These are phyloP conservation scores for Wickerhamiella sergipiensis DNA, from an alignment of 805 yeast genomes.

Conservation along the genomic window DNA sequence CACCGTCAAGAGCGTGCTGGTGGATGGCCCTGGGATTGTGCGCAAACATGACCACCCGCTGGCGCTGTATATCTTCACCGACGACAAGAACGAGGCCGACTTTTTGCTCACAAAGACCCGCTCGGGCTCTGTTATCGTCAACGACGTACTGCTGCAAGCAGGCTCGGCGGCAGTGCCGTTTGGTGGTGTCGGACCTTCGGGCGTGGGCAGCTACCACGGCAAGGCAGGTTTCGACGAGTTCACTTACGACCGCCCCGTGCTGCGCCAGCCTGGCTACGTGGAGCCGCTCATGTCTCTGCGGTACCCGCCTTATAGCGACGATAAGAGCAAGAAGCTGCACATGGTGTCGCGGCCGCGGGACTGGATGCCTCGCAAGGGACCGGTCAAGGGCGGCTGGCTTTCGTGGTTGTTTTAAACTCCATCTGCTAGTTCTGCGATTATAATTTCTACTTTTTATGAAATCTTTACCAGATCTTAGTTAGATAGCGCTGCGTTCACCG, in stretches of 20 bases:
- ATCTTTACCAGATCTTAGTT: no score
- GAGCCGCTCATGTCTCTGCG: slow-evolving; percentile 44
- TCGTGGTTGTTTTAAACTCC: background rate
- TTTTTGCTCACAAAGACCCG: slow-evolving; percentile 39
- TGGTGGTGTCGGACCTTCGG: slow-evolving; percentile 78
- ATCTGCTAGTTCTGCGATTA: background rate
- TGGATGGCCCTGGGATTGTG: slow-evolving; percentile 19
- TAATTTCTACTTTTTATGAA: no score
- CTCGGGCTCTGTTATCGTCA: slow-evolving; percentile 55
- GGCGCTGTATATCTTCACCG: slow-evolving; percentile 58
- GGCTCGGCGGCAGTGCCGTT: slow-evolving; percentile 57
- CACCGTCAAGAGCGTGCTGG: slow-evolving; percentile 28
- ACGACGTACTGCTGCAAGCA: slow-evolving; percentile 57
- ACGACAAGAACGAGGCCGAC: slow-evolving; percentile 33
- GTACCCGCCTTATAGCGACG: slow-evolving; percentile 39
- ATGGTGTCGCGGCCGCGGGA: background rate
- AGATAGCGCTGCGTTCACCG: no score
- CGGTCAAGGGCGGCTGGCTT: background rate
- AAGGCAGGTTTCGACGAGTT: slow-evolving; percentile 46
- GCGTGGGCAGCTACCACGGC: slow-evolving; percentile 71
- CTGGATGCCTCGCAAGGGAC: background rate
- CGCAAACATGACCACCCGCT: slow-evolving; percentile 57
- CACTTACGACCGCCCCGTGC: slow-evolving; percentile 53
- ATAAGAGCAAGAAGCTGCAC: background rate
- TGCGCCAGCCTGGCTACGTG: slow-evolving; percentile 48